Conservation (phyloP, 768 basidiomycete species). For the Krasilnikovozyma curviuscula region DNA sequence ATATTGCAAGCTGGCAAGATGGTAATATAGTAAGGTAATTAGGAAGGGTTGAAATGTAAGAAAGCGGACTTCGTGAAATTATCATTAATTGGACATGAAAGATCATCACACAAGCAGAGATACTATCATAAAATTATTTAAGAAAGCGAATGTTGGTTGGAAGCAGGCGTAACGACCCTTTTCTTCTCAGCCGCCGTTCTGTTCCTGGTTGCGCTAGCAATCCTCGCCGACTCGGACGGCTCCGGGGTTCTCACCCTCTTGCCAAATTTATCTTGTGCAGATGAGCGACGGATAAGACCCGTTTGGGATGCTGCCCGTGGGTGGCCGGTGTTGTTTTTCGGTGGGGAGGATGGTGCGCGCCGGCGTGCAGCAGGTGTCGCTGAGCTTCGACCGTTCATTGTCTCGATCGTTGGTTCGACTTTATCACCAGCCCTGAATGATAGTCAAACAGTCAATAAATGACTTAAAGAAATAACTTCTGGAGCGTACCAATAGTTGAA, state of each 20-base stretch:
- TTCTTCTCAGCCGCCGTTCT: no score
- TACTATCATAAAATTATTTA: no score
- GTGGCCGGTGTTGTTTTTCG: conserved; percentile 7
- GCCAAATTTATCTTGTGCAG: conserved; percentile 84
- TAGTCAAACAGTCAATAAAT: not conserved
- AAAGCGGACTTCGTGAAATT: no score
- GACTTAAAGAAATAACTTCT: not conserved
- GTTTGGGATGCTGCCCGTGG: conserved; percentile 14
- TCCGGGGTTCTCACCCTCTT: conserved; percentile 55
- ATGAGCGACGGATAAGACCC: conserved; percentile 39
- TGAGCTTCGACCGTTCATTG: conserved; percentile 18
- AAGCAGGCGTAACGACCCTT: no score
- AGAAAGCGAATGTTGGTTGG: no score
- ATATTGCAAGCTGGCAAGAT: no score
- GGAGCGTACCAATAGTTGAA: conserved; percentile 16
- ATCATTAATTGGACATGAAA: no score
- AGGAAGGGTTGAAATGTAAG: no score
- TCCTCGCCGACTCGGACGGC: no score
- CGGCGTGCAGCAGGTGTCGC: conserved; percentile 27
- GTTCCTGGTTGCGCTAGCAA: no score
- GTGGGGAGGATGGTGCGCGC: conserved; percentile 1
- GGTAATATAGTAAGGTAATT: no score
- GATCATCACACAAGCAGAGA: no score
- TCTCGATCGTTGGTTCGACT: conserved; percentile 17
- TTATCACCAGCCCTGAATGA: conserved; percentile 19